A percentile compares a stretch with the other conserved stretches of the same genome.
phyloP scores from a whole-genome alignment of 306 rosid genomes.

The Fragaria ananassa region DNA sequence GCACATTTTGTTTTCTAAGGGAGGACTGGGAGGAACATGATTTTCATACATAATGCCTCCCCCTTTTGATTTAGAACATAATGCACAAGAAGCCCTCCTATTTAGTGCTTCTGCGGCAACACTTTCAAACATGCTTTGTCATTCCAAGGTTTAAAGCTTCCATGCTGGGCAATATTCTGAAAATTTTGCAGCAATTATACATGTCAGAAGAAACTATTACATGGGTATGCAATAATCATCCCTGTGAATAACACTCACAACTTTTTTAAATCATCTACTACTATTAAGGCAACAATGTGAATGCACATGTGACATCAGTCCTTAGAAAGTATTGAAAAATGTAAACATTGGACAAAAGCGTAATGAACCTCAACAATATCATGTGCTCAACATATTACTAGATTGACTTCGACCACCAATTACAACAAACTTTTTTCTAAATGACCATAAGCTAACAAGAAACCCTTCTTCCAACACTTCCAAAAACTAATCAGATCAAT shows the following conservation, averaged over 20 bases:
- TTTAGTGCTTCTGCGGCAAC: slow-evolving; percentile 6
- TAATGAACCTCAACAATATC: background rate
- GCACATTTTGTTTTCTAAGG: background rate
- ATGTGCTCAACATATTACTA: background rate
- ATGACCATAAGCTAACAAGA: background rate
- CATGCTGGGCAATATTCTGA: slow-evolving; percentile 47
- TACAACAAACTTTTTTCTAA: background rate
- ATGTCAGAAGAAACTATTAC: slow-evolving; percentile 12
- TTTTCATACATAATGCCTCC: background rate
- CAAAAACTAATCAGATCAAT: background rate
- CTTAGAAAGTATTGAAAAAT: background rate
- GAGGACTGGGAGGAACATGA: background rate
- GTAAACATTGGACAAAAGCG: background rate
- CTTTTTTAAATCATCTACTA: background rate
- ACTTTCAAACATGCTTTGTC: slow-evolving; percentile 46
- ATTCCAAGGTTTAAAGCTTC: slow-evolving; percentile 56
- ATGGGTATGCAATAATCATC: background rate
- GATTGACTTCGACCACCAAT: background rate
- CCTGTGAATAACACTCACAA: background rate
- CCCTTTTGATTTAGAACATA: background rate
- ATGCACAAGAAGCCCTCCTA: background rate
- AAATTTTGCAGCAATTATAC: slow-evolving; percentile 16
- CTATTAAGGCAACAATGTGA: background rate
- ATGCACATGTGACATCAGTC: background rate
- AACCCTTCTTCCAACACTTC: background rate